Evolutionary conservation across 768 basidiomycete species (phyloP).

Genomic region (Paxillus rubicundulus): DNA sequence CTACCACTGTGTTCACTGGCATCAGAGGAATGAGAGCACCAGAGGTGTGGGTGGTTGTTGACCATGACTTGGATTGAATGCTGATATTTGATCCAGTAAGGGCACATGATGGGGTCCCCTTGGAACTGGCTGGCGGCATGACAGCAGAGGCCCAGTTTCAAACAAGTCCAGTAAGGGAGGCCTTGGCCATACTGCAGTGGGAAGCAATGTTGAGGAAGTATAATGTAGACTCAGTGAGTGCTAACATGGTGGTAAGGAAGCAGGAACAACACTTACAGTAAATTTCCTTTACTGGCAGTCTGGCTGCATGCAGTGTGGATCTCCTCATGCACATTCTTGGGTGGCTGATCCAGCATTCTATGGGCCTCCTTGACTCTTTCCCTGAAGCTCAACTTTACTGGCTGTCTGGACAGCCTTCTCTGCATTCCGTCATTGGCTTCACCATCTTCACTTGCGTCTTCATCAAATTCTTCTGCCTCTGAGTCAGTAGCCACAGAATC

Average conservation of each 20-base stretch:
- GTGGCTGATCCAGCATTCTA: neutral
- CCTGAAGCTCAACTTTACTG: neutral
- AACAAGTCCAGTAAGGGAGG: neutral
- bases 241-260: neutral
- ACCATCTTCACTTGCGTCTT: neutral
- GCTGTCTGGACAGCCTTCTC: neutral
- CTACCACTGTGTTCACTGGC: neutral
- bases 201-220: slow-evolving; percentile 2
- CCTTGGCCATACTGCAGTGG: neutral
- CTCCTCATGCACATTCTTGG: neutral
- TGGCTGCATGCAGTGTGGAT: neutral
- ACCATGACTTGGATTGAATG: too few species aligned
- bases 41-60: too few species aligned
- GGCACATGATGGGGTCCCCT: too few species aligned
- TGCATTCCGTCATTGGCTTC: neutral
- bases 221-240: slow-evolving; percentile 3
- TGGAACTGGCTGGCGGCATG: too few species aligned
- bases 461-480: neutral
- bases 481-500: neutral
- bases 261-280: neutral
- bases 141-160: neutral
- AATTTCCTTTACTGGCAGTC: neutral
- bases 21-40: neutral
- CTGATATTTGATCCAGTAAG: too few species aligned
- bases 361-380: neutral